phyloP scores from a whole-genome alignment of 495 filamentous ascomycete genomes.

The Chaetomidium leptoderma region DNA sequence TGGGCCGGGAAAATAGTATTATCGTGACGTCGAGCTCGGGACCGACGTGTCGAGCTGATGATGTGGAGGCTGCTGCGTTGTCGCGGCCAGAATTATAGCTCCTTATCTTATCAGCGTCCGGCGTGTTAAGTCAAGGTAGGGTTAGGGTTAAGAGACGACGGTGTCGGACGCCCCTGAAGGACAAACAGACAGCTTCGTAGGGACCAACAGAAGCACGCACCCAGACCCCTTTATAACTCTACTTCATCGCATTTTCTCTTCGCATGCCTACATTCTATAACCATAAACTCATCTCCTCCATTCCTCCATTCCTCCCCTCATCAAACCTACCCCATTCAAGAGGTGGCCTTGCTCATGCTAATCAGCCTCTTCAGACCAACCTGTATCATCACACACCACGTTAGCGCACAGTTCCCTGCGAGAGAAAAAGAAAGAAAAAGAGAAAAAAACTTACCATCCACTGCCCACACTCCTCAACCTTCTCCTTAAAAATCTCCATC shows the following conservation, averaged over 20 bases:
- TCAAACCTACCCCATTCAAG: constrained; percentile 24
- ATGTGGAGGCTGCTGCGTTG: constrained; percentile 14
- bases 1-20: neutral
- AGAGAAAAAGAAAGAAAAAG: constrained; percentile 30
- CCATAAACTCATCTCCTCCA: neutral
- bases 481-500: constrained; percentile 74
- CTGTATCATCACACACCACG: constrained; percentile 40
- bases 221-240: constrained; percentile 4
- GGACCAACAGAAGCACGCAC: neutral
- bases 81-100: constrained; percentile 2
- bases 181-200: too few species aligned
- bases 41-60: neutral
- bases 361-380: constrained; percentile 90
- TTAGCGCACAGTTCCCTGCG: constrained; percentile 8
- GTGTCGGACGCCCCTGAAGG: too few species aligned
- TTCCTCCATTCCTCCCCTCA: neutral
- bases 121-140: neutral
- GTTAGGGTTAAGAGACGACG: neutral
- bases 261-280: constrained; percentile 8
- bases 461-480: constrained; percentile 78
- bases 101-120: constrained; percentile 6
- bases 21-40: constrained; percentile 11
- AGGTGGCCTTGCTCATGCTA: constrained; percentile 81
- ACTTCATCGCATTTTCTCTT: constrained; percentile 4
- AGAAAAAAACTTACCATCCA: constrained; percentile 78